These are phyloP conservation scores for Leishmania arabica DNA, from an alignment of 208 protist genomes.

Conservation along the genomic window DNA sequence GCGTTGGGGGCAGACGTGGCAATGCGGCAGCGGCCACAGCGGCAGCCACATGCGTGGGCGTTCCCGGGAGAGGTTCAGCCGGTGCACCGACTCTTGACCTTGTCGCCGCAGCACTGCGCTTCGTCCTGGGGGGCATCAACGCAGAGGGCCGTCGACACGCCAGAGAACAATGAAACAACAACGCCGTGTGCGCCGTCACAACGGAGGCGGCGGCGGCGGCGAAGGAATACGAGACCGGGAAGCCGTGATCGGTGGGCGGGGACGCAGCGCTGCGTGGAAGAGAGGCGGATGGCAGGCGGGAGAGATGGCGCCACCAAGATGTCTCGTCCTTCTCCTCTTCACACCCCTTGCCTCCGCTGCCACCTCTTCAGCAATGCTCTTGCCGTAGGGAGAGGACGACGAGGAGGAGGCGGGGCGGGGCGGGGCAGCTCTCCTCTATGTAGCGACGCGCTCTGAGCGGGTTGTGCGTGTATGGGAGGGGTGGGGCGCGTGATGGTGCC, in stretches of 20 bases:
- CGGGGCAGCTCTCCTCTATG: not conserved
- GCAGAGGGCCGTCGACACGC: not conserved
- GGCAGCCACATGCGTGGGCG: not conserved
- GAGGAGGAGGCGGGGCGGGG: no score
- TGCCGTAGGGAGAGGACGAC: not conserved
- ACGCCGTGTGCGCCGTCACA: not conserved
- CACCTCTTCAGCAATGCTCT: not conserved
- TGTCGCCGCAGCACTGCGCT: not conserved
- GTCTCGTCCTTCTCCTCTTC: not conserved
- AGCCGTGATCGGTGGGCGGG: not conserved
- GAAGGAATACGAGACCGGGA: no score
- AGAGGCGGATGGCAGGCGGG: not conserved
- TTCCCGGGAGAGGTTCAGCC: not conserved
- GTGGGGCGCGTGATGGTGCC: not conserved
- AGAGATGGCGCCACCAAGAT: not conserved
- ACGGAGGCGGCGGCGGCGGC: not conserved
- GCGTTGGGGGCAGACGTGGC: not conserved
- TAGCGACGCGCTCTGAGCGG: not conserved
- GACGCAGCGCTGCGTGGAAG: not conserved
- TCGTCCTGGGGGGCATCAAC: slow-evolving; percentile 7
- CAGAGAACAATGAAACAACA: not conserved
- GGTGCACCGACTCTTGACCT: not conserved
- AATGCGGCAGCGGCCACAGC: not conserved
- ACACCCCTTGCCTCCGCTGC: not conserved
- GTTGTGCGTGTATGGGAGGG: not conserved